Percentiles rank a stretch among this genome's conserved stretches.
These are phyloP conservation scores for Chytridium lagenaria DNA, from an alignment of 371 early-diverging fungal genomes.

Conservation along the genomic window DNA sequence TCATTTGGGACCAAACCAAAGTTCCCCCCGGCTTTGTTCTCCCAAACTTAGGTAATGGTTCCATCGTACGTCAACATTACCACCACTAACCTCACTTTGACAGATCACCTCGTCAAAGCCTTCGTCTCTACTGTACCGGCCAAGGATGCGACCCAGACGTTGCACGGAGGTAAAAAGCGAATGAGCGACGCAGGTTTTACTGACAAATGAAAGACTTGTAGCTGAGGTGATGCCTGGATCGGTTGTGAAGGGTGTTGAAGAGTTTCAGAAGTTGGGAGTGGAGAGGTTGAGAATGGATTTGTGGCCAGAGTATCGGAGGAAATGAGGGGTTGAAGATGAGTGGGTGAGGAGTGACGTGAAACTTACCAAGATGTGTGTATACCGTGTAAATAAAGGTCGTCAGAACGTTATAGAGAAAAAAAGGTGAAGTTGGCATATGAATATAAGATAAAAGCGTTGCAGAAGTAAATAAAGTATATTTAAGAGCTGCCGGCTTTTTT, in stretches of 20 bases:
- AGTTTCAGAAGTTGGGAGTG: neutral
- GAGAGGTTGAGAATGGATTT: neutral
- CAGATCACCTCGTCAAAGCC: neutral
- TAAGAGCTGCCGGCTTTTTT: too few species aligned
- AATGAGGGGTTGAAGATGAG: too few species aligned
- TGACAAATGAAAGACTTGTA: neutral
- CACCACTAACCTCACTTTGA: neutral
- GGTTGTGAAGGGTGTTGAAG: neutral
- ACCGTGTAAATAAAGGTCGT: too few species aligned
- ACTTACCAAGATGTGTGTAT: too few species aligned
- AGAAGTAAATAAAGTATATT: too few species aligned
- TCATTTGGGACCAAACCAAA: neutral
- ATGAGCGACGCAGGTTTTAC: neutral
- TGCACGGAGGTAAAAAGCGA: neutral
- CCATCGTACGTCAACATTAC: neutral
- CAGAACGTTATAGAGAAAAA: too few species aligned
- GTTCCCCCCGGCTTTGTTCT: neutral
- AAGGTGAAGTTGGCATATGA: too few species aligned
- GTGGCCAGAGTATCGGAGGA: slow-evolving; percentile 4
- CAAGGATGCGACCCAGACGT: neutral
- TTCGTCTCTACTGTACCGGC: neutral
- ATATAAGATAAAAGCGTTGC: too few species aligned
- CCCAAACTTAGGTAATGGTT: neutral
- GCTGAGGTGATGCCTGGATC: neutral
- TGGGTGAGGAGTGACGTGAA: too few species aligned